Conservation (phyloP, 2,329 filamentous ascomycete species). For the Cladosporium cucumerinum region DNA sequence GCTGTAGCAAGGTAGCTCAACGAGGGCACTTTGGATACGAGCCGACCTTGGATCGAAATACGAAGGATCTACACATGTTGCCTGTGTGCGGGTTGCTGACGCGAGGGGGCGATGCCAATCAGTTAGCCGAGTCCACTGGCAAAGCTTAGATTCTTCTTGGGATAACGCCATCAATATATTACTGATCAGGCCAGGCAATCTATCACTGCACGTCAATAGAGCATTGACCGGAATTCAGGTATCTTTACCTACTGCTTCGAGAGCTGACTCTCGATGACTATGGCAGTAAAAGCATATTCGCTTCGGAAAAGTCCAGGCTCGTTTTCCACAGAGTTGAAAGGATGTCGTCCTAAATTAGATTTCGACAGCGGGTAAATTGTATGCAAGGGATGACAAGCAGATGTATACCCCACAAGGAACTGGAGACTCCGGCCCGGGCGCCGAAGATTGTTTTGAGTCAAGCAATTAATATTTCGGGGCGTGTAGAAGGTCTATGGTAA, state of each 20-base stretch:
- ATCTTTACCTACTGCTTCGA: background rate
- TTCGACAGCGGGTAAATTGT: background rate
- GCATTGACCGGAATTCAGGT: background rate
- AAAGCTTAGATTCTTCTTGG: slow-evolving; percentile 4
- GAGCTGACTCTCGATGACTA: background rate
- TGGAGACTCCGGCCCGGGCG: background rate
- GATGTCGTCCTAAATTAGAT: background rate
- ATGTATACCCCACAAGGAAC: background rate
- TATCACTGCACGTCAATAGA: background rate
- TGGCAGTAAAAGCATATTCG: background rate
- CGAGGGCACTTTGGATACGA: background rate
- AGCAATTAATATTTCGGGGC: background rate
- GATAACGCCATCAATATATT: background rate
- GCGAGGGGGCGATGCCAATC: slow-evolving; percentile 1
- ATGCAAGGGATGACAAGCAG: background rate
- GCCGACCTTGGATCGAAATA: background rate
- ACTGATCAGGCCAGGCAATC: background rate
- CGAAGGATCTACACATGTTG: background rate
- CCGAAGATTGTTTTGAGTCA: background rate
- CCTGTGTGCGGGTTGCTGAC: background rate
- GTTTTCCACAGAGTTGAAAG: background rate
- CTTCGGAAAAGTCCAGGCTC: background rate
- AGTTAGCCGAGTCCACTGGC: slow-evolving; percentile 2
- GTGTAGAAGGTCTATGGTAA: background rate
- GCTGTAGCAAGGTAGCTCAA: background rate